Evolutionary conservation across 139 green algal species (phyloP).

Genomic region (Raphidocelis subcapitata): DNA sequence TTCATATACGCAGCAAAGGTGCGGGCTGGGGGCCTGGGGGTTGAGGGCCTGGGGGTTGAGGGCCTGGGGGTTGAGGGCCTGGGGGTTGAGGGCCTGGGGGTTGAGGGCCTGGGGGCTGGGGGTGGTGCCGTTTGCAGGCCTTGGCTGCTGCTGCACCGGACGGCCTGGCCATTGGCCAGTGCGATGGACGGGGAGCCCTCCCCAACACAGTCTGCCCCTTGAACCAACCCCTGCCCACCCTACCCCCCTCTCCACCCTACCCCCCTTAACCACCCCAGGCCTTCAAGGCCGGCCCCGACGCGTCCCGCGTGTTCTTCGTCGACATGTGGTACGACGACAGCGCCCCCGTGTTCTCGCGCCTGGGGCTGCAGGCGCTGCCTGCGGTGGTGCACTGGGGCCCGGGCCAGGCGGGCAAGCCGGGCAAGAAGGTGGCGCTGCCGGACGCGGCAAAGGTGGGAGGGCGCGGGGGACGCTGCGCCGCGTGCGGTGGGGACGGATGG

Average conservation of each 20-base stretch:
- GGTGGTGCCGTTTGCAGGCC: too few species aligned
- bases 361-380: slow-evolving; percentile 61
- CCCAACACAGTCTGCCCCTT: too few species aligned
- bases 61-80: too few species aligned
- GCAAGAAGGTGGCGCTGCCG: slow-evolving; percentile 41
- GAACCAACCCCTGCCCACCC: too few species aligned
- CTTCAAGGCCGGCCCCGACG: slow-evolving; percentile 6
- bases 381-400: slow-evolving; percentile 45
- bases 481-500: not conserved
- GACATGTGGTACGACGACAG: slow-evolving; percentile 49
- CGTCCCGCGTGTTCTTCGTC: slow-evolving; percentile 58
- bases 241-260: too few species aligned
- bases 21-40: not conserved
- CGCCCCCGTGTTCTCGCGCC: slow-evolving; percentile 42
- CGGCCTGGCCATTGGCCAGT: too few species aligned
- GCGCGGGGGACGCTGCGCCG: not conserved
- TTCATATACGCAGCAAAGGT: slow-evolving; percentile 13
- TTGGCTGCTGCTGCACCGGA: too few species aligned
- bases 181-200: too few species aligned
- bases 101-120: too few species aligned
- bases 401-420: not conserved
- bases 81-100: too few species aligned
- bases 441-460: slow-evolving; percentile 36
- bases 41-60: too few species aligned
- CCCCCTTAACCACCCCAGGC: slow-evolving; percentile 14